A percentile compares a stretch with the other conserved stretches of the same genome.
Evolutionary conservation across 805 yeast genomes (phyloP).

Genomic region (Blastobotrys peoriensis): DNA sequence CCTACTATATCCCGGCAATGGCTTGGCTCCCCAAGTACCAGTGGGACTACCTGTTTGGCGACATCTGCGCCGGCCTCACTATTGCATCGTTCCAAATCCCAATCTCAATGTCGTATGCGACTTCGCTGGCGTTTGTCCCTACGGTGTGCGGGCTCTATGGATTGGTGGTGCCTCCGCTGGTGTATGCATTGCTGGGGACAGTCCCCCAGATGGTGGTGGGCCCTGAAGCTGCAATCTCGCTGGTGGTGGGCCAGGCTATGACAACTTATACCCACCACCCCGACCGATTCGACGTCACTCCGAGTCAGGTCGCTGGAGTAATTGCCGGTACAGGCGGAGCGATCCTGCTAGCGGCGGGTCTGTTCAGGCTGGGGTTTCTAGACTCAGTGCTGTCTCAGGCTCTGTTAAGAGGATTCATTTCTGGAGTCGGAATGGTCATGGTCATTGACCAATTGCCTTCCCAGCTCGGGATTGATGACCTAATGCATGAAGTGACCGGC

Average conservation of each 20-base stretch:
- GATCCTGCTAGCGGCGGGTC: conserved; percentile 62
- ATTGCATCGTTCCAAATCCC: conserved; percentile 91
- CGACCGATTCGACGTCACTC: conserved; percentile 26
- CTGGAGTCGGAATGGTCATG: conserved; percentile 83
- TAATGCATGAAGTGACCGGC: conserved; percentile 36
- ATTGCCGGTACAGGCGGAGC: conserved; percentile 74
- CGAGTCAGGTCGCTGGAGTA: conserved; percentile 56
- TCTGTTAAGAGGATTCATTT: conserved; percentile 71
- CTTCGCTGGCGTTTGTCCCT: conserved; percentile 77
- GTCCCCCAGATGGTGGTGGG: conserved; percentile 90
- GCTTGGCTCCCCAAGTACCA: conserved; percentile 48
- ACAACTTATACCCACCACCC: conserved; percentile 43
- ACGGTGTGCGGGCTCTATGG: conserved; percentile 75
- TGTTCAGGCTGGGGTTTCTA: conserved; percentile 78
- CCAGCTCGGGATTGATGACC: conserved; percentile 57
- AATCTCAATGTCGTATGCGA: conserved; percentile 74
- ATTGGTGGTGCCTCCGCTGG: conserved; percentile 68
- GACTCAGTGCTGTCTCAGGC: conserved; percentile 77
- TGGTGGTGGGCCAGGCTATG: conserved; percentile 75
- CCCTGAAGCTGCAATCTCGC: conserved; percentile 83
- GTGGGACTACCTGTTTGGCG: conserved; percentile 42
- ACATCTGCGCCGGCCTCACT: conserved; percentile 77
- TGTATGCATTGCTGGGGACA: conserved; percentile 72
- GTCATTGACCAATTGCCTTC: conserved; percentile 67
- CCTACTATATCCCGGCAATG: conserved; percentile 51